phyloP scores from a whole-genome alignment of 495 filamentous ascomycete genomes.

The Tuber magnatum region DNA sequence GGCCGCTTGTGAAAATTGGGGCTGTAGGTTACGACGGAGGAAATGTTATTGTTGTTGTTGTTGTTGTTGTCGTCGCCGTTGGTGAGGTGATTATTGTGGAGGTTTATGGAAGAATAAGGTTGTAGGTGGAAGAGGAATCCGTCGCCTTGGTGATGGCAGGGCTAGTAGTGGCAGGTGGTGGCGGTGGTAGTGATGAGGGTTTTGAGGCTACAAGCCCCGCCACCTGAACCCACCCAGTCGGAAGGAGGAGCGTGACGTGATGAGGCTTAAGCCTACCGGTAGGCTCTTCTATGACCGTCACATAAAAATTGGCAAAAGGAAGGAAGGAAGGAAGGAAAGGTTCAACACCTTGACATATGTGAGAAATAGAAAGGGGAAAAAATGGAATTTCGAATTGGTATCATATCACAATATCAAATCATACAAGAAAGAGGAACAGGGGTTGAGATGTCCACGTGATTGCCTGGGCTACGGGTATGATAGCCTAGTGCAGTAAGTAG shows the following conservation, averaged over 20 bases:
- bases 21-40: not conserved
- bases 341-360: no score
- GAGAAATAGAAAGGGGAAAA: not conserved
- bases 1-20: not conserved
- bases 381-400: not conserved
- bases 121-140: not conserved
- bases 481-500: not conserved
- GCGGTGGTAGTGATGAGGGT: not conserved
- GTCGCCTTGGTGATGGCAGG: not conserved
- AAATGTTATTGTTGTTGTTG: not conserved
- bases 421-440: not conserved
- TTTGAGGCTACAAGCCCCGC: not conserved
- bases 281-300: not conserved
- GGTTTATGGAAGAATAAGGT: not conserved
- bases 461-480: not conserved
- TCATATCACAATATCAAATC: no score
- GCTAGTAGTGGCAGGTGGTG: not conserved
- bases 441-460: not conserved
- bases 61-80: no score
- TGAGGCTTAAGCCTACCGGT: conserved; percentile 26
- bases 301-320: not conserved
- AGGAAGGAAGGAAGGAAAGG: not conserved
- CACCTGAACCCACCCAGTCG: not conserved
- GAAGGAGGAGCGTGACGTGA: conserved; percentile 23
- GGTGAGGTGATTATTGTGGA: not conserved